Evolutionary conservation across 2,329 filamentous ascomycete species (phyloP), one percentile per base, ranked within the genome.

Genomic region (Stagonosporopsis chrysanthemi): DNA sequence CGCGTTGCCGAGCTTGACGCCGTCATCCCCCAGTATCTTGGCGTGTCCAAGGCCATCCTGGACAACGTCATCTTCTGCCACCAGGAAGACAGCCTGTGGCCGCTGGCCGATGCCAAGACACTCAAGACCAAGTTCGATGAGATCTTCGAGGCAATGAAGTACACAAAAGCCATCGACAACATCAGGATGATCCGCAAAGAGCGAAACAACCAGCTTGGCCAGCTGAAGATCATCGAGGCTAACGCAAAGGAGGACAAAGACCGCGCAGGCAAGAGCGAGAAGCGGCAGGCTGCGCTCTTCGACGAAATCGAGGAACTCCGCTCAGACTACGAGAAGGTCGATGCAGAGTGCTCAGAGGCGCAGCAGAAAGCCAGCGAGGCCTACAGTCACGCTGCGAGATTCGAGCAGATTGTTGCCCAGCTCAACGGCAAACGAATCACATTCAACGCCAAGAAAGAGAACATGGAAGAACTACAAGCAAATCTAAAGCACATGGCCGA

Each of bases 21-120:
- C 63, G 85, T 94, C 65, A 89, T 99, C 74, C 92, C 94, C 0
- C 86, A 90, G 65, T 90, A 91, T 64, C 84, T 99, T 0, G 95
- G 95, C 35, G 95, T 97, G 3, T 95, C 92, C 1, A 88, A 89
- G 52, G 93, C 95, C 12, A 88, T 99, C 52, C 84, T 99, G 24
- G 93, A 98, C 65, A 90, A 90, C 56, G 95, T 99, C 74, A 97
- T 99, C 66, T 99, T 99, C 78, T 99, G 95, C 75, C 95, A 99
- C 72, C 95, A 99, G 73, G 95, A 99, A 74, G 95, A 99, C 66
- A 97, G 94, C 24, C 79, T 98, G 26, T 99, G 95, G 95, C 95
- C 95, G 0, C 88, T 99, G 83, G 96, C 92, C 72, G 91, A 96
- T 69, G 92, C 95, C 0, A 81, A 86, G 0, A 86, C 86, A 0